Percentiles rank a stretch among this genome's conserved stretches.
phyloP scores from a whole-genome alignment of 441 rosid genomes.

The Breynia disticha region DNA sequence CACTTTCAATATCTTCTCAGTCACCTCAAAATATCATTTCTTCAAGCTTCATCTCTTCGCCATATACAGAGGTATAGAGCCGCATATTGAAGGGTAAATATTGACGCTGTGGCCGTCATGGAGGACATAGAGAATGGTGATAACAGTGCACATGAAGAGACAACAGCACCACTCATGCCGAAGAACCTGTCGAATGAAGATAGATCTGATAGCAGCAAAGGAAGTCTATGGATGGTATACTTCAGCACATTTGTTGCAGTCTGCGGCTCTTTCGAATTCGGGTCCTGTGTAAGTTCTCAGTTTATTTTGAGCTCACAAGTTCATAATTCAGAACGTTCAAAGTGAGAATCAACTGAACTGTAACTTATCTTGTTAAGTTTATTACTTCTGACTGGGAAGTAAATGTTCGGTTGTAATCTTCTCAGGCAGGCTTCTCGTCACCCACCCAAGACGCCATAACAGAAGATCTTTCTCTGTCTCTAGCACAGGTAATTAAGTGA shows the following conservation, averaged over 20 bases:
- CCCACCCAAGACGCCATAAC: conserved; percentile 73
- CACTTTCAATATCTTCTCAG: conserved; percentile 9
- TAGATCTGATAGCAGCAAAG: conserved; percentile 25
- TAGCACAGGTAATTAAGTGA: conserved; percentile 56
- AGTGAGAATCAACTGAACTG: background rate
- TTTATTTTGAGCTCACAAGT: background rate
- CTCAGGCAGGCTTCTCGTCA: conserved; percentile 88
- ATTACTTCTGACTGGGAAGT: background rate
- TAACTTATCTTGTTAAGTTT: background rate
- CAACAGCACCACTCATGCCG: conserved; percentile 30
- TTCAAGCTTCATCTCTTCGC: conserved; percentile 12
- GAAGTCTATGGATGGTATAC: conserved; percentile 60
- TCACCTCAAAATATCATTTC: conserved; percentile 10
- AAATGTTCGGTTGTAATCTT: conserved; percentile 2
- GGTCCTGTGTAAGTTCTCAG: conserved; percentile 60
- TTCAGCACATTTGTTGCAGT: conserved; percentile 74
- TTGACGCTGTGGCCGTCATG: conserved; percentile 27
- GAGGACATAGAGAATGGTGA: conserved; percentile 25
- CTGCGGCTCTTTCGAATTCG: conserved; percentile 82
- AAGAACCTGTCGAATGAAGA: conserved; percentile 19
- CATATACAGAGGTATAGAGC: conserved; percentile 2
- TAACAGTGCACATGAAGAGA: conserved; percentile 13
- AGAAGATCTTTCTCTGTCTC: conserved; percentile 51
- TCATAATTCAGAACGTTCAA: background rate
- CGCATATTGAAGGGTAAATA: conserved; percentile 3